Percentiles rank a stretch among this genome's conserved stretches.
Evolutionary conservation across 345 rosid species (phyloP).

Genomic region (Carallia pectinifolia): DNA sequence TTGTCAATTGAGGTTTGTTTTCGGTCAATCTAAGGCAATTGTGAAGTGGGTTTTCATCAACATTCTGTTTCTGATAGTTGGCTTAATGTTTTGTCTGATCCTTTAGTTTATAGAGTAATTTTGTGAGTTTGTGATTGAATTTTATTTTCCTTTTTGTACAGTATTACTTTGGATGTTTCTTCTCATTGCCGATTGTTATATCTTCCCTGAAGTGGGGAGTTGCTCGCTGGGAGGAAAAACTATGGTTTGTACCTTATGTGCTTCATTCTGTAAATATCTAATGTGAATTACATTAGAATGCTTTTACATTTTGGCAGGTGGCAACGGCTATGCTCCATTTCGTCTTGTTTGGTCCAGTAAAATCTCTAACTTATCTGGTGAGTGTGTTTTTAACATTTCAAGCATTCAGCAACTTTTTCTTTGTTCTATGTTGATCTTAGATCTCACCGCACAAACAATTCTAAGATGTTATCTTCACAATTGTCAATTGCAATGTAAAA

Average conservation of each 20-base stretch:
- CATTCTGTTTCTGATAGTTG: not conserved
- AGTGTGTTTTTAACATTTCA: constrained; percentile 21
- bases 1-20: constrained; percentile 72
- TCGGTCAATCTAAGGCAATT: not conserved
- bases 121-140: not conserved
- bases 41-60: not conserved
- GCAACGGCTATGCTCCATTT: constrained; percentile 83
- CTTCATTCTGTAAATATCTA: not conserved
- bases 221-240: constrained; percentile 84
- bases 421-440: too few species aligned
- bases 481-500: too few species aligned
- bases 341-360: constrained; percentile 84
- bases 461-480: too few species aligned
- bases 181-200: constrained; percentile 78
- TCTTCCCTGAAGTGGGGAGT: constrained; percentile 89
- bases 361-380: constrained; percentile 84
- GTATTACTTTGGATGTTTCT: constrained; percentile 95
- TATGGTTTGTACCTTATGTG: constrained; percentile 37
- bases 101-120: not conserved
- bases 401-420: too few species aligned
- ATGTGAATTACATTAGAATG: not conserved
- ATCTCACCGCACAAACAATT: too few species aligned
- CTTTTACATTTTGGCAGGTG: constrained; percentile 51
- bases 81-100: not conserved
- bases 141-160: constrained; percentile 19